phyloP scores from a whole-genome alignment of 2,329 filamentous ascomycete genomes.

The Metarhizium album region DNA sequence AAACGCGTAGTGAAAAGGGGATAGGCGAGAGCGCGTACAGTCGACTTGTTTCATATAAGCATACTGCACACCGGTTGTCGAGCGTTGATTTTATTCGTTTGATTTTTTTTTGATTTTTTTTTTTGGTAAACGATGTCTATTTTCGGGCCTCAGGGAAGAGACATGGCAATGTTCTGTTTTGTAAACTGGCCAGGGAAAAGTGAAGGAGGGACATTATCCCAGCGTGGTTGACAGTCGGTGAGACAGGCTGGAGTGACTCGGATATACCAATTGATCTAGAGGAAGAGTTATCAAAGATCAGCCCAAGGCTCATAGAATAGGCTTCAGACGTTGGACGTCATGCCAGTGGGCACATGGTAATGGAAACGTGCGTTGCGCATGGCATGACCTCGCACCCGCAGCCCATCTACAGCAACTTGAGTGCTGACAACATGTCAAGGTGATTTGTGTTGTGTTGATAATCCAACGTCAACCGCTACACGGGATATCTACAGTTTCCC shows the following conservation, averaged over 20 bases:
- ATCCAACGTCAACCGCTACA: neutral
- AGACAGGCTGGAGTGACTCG: neutral
- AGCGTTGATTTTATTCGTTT: constrained; percentile 7
- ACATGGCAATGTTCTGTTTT: neutral
- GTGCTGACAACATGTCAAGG: neutral
- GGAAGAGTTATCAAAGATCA: neutral
- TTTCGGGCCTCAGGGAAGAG: neutral
- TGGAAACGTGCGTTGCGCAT: neutral
- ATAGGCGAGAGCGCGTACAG: neutral
- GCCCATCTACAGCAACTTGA: neutral
- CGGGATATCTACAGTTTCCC: constrained; percentile 6
- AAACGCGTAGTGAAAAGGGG: constrained; percentile 1
- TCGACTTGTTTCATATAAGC: neutral
- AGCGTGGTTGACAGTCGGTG: neutral
- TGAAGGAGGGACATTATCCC: neutral
- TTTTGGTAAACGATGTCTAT: too few species aligned
- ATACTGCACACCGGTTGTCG: constrained; percentile 3
- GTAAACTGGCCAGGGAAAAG: neutral
- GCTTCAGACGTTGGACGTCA: neutral
- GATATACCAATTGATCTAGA: constrained; percentile 1
- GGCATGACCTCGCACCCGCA: neutral
- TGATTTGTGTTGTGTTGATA: neutral
- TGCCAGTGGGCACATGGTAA: neutral
- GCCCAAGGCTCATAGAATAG: neutral
- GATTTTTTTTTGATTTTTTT: constrained; percentile 8